phyloP scores from a whole-genome alignment of 768 basidiomycete genomes.

The Tulasnella sp. region DNA sequence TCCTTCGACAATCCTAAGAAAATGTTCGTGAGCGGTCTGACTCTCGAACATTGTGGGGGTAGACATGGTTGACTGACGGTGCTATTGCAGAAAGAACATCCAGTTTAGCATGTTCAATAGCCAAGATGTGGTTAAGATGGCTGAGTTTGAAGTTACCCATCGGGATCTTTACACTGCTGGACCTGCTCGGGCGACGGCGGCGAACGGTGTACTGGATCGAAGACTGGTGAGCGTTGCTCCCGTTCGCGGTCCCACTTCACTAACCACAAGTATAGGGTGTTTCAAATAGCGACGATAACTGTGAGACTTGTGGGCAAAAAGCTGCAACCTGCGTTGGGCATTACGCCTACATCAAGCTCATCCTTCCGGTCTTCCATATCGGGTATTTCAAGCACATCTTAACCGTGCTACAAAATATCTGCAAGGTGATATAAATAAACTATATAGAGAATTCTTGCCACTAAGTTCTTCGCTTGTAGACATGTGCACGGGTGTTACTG shows the following conservation, averaged over 20 bases:
- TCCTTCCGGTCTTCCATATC: slow-evolving; percentile 95
- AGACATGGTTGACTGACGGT: slow-evolving; percentile 9
- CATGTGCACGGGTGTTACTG: slow-evolving; percentile 87
- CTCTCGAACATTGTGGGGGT: background rate
- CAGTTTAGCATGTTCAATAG: slow-evolving; percentile 93
- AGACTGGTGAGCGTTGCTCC: slow-evolving; percentile 62
- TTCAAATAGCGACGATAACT: slow-evolving; percentile 74
- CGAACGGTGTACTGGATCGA: slow-evolving; percentile 88
- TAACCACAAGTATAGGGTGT: slow-evolving; percentile 61
- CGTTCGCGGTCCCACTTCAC: background rate
- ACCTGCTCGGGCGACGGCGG: slow-evolving; percentile 77
- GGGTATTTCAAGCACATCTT: slow-evolving; percentile 98
- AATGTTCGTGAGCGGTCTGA: slow-evolving; percentile 51
- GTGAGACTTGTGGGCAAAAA: slow-evolving; percentile 90
- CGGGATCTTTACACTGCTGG: slow-evolving; percentile 80
- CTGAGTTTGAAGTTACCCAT: slow-evolving; percentile 94
- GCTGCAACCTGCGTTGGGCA: slow-evolving; percentile 96
- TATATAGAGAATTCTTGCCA: background rate
- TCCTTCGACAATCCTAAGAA: slow-evolving; percentile 77
- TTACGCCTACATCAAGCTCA: slow-evolving; percentile 96
- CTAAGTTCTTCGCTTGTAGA: slow-evolving; percentile 39
- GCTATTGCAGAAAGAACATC: slow-evolving; percentile 71
- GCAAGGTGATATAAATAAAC: slow-evolving; percentile 62
- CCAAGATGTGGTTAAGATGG: slow-evolving; percentile 91
- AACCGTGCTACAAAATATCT: slow-evolving; percentile 88